Percentiles rank a stretch among this genome's conserved stretches.
phyloP scores from a whole-genome alignment of 2,329 filamentous ascomycete genomes.

The Tolypocladium tropicale region DNA sequence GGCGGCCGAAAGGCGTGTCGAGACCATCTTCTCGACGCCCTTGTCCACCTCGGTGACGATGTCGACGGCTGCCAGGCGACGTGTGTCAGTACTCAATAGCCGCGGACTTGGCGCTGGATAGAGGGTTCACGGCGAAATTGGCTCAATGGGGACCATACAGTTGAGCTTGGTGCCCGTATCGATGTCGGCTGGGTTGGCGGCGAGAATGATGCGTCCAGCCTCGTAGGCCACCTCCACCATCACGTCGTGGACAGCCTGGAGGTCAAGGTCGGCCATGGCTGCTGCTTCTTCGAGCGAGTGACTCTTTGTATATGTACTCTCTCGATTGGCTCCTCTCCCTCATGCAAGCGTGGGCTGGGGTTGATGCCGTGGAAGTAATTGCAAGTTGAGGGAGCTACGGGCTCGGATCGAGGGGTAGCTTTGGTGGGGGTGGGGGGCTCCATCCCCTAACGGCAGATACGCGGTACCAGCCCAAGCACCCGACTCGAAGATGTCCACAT shows the following conservation, averaged over 20 bases:
- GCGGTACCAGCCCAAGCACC: too few relatives aligned
- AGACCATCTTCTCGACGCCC: conserved; percentile 54
- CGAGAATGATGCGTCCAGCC: conserved; percentile 54
- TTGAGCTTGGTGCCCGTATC: conserved; percentile 54
- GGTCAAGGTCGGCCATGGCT: conserved; percentile 45
- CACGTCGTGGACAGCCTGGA: conserved; percentile 51
- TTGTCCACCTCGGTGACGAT: conserved; percentile 60
- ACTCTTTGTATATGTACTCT: too few relatives aligned
- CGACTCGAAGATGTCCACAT: too few relatives aligned
- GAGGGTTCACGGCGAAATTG: neutral
- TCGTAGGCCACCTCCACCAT: conserved; percentile 49
- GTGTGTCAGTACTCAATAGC: conserved; percentile 4
- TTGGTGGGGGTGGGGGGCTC: neutral
- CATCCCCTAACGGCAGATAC: neutral
- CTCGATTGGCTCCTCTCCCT: neutral
- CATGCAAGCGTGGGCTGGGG: neutral
- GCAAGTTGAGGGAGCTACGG: neutral
- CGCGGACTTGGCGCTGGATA: too few relatives aligned
- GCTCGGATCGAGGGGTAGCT: neutral
- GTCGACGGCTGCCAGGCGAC: conserved; percentile 43
- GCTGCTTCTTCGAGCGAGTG: neutral
- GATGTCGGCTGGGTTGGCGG: conserved; percentile 48
- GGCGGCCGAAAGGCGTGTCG: conserved; percentile 34
- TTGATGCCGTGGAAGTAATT: neutral
- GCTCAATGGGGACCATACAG: conserved; percentile 31